A percentile compares a stretch with the other conserved stretches of the same genome.
These are phyloP conservation scores for Verticillium alfalfae DNA, from an alignment of 2,329 filamentous ascomycete species.

Conservation along the genomic window DNA sequence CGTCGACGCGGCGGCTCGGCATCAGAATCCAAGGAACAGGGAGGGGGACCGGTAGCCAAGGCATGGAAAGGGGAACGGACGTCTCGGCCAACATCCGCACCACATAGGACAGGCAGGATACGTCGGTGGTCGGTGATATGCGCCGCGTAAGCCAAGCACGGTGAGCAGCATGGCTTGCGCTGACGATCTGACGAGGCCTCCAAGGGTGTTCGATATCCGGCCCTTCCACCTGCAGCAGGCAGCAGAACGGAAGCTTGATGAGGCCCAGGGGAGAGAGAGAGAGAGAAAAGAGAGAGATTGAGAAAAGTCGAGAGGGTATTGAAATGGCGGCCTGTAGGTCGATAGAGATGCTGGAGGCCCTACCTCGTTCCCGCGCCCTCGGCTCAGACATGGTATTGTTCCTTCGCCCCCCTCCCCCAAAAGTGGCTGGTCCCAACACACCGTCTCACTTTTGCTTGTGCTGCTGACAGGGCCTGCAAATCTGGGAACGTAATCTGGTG, in stretches of 20 bases:
- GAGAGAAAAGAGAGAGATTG: neutral
- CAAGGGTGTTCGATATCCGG: neutral
- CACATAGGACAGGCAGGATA: neutral
- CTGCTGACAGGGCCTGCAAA: neutral
- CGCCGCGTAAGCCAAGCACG: neutral
- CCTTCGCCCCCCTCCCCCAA: too few species aligned
- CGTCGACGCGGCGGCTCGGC: too few species aligned
- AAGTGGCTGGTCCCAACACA: too few species aligned
- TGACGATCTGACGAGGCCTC: neutral
- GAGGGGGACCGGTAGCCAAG: neutral
- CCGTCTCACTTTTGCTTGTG: neutral
- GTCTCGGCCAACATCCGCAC: neutral
- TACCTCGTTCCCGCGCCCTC: too few species aligned
- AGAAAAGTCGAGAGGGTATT: neutral
- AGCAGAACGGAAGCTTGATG: neutral
- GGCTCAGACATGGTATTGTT: too few species aligned
- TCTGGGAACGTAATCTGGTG: neutral
- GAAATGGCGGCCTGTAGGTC: neutral
- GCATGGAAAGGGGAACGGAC: neutral
- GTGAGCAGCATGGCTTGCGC: neutral
- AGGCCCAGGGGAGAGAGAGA: too few species aligned
- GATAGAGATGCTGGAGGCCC: too few species aligned
- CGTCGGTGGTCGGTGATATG: neutral
- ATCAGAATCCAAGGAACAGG: too few species aligned
- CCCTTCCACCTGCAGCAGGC: neutral